These are phyloP conservation scores for Apiospora sp. DNA, from an alignment of 2,329 filamentous ascomycete genomes.

Conservation along the genomic window DNA sequence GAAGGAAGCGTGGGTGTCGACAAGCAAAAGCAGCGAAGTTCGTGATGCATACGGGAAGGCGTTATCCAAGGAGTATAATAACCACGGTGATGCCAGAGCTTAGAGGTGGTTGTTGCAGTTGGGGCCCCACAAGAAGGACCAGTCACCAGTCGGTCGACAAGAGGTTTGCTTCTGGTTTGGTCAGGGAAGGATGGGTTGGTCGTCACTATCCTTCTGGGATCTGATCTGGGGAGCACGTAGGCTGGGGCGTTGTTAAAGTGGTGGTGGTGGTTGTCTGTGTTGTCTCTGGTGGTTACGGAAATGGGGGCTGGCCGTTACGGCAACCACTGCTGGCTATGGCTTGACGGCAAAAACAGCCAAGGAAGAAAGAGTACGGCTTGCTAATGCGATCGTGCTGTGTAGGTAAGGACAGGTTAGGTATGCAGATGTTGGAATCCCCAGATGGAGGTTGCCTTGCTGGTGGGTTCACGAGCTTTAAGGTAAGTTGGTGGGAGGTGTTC, in stretches of 20 bases:
- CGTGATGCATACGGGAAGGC: neutral
- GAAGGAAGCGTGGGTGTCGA: neutral
- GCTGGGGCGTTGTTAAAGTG: neutral
- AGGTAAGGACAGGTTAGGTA: slow-evolving; percentile 22
- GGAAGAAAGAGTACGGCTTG: neutral
- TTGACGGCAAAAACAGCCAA: slow-evolving; percentile 19
- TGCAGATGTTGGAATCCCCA: slow-evolving; percentile 12
- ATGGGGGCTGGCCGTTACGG: slow-evolving; percentile 26
- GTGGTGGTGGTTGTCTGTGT: slow-evolving; percentile 2
- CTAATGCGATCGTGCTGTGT: neutral
- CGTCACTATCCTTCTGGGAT: neutral
- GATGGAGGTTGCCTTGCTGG: slow-evolving; percentile 33
- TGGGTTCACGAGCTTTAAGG: slow-evolving; percentile 38
- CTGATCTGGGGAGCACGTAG: neutral
- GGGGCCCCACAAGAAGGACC: slow-evolving; percentile 2
- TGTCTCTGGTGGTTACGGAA: neutral
- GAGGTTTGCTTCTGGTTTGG: slow-evolving; percentile 4
- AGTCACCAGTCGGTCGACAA: neutral
- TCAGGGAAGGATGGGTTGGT: neutral
- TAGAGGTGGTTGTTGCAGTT: slow-evolving; percentile 2
- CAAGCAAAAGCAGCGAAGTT: neutral
- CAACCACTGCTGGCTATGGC: slow-evolving; percentile 26
- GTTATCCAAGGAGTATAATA: neutral
- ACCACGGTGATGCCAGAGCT: slow-evolving; percentile 7
- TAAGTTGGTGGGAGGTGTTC: slow-evolving; percentile 31